Evolutionary conservation across 192 early-diverging fungal species (phyloP), one percentile per base, ranked within the genome.

Genomic region (Rhizophagus clarus): DNA sequence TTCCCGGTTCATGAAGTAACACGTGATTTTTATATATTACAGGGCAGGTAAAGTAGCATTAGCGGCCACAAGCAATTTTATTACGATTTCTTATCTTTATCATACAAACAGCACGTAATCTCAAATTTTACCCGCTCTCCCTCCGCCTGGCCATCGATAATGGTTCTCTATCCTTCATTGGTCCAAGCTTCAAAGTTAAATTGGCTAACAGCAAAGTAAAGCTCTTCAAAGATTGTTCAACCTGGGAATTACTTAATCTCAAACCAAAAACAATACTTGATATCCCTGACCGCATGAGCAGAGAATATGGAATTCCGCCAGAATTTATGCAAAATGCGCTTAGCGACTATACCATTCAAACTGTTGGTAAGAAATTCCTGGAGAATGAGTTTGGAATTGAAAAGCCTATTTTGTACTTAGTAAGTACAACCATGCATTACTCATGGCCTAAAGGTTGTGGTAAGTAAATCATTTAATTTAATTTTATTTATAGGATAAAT

Each of bases 361-460:
- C 64, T 66, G 29, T 66, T 66, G 64, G 64, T 0, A 66, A 66
- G 64, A 29, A 66, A 28, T 66, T 32, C 64, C 3, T 66, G 26
- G 64, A 66, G 29, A 29, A 29, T 14, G 32, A 29, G 28, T 66
- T 66, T 66, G 5, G 14, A 12, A 66, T 66, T 66, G 26, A 3
- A 66, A 24, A 66, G 0, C 3, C 64, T 24, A 66, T 10, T 12
- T n/a, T 66, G 29, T 66, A 66, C 26, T 66, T 66, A 32, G 26
- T 12, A 66, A 66, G 28, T 66, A 3, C n/a, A 15, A 66, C 64
- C 26, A 66, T 66, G 26, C 64, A 66, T 66, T 66, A 66, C 32
- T 66, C 64, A 14, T 66, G 64, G 64, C 64, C 64, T 29, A 66
- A 66, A 29, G 64, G 64, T 66, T 66, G 64, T 32, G 64, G 64